A percentile compares a stretch with the other conserved stretches of the same genome.
Conservation (phyloP, 2,329 filamentous ascomycete genomes). For the Pyricularia sp. region DNA sequence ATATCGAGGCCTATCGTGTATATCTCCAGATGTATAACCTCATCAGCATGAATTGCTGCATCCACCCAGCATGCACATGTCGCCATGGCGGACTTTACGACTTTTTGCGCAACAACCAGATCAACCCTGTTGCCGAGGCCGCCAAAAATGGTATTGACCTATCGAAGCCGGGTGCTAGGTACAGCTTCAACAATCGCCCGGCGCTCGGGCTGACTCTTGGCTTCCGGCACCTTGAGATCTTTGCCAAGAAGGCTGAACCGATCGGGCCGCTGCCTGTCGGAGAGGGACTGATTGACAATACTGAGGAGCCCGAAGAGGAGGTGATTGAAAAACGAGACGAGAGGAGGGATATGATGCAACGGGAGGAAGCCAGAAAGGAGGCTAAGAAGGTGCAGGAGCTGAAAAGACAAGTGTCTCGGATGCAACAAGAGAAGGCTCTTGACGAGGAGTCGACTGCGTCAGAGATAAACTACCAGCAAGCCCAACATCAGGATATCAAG, state of each 20-base stretch:
- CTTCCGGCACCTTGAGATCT: neutral
- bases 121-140: neutral
- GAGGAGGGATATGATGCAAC: neutral
- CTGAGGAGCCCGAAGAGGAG: neutral
- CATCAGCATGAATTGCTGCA: neutral
- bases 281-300: neutral
- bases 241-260: neutral
- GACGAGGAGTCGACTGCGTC: neutral
- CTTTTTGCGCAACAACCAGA: neutral
- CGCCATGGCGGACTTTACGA: neutral
- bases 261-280: neutral
- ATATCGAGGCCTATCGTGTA: slow-evolving; percentile 6
- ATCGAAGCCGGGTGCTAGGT: neutral
- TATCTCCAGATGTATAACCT: neutral
- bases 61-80: neutral
- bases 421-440: neutral
- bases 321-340: neutral
- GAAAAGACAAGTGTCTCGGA: neutral
- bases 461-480: neutral
- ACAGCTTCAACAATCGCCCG: neutral
- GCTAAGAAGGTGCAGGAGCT: neutral
- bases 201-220: neutral
- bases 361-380: neutral
- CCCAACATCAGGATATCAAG: neutral
- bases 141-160: neutral